Base-by-base conservation (phyloP, 805 yeast genomes). In the Hyphopichia homilentoma region DNA sequence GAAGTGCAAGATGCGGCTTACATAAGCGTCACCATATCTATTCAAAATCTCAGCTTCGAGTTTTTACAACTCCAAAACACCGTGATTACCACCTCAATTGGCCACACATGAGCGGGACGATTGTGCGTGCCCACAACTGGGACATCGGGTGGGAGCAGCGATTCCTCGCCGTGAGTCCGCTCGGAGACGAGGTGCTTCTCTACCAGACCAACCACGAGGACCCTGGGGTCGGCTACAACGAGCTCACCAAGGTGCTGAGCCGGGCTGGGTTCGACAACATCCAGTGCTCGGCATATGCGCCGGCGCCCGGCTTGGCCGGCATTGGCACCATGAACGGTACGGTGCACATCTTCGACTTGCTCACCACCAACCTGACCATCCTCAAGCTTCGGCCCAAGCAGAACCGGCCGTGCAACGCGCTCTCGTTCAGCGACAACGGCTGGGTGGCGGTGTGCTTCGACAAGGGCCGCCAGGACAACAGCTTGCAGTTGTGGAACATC, bases 401-500 rank as follows among this genome's bases (percentile, higher is more conserved):
- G 38, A 67, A 76, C 13, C 65, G 96, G 34, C 81, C 90, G 1
- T 82, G 94, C 44, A 86, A 85, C 45, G 58, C 89, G 0, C 45
- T 87, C 2, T 73, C 89, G 1, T 83, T 88, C 58, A 84, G 77
- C 49, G 62, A 69, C 16, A 63, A 67, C 19, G 83, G 83, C 1
- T 54, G 83, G 19, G 63, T 88, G 4, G 95, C 86, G 0, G 76
- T 81, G 22, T 95, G 94, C 1, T 71, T 81, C 36, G 96, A 87
- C 41, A 75, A 85, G 43, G 81, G 82, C 14, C 68, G 88, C 33
- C 84, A 77, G 41, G 94, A 84, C 45, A 75, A 77, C 37, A 79
- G 90, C 15, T 59, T 89, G 27, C 83, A 83, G 43, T 67, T 89
- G 4, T 89, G 93, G 89, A 87, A 86, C 50, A 65, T 84, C 3